These are phyloP conservation scores for Clitopilus hobsonii DNA, from an alignment of 768 basidiomycete species.

Conservation along the genomic window DNA sequence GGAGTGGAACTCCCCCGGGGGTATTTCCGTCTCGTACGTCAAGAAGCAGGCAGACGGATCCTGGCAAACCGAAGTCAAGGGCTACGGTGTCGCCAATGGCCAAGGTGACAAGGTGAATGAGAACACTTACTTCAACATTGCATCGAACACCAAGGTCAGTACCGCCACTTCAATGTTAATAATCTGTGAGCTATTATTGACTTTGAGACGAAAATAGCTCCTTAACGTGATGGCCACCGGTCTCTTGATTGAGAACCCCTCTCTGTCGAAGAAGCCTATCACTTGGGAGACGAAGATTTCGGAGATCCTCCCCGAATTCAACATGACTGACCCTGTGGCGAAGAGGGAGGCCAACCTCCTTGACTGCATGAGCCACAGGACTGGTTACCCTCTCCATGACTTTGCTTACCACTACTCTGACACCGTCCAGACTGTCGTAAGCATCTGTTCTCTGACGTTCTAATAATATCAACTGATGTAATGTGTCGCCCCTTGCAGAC, in stretches of 20 bases:
- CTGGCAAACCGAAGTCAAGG: constrained; percentile 14
- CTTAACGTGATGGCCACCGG: constrained; percentile 19
- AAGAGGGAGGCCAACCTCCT: constrained; percentile 14
- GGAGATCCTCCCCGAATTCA: constrained; percentile 19
- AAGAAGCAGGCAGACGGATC: constrained; percentile 3
- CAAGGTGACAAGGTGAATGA: constrained; percentile 1
- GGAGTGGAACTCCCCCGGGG: constrained; percentile 10
- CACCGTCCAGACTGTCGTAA: constrained; percentile 4
- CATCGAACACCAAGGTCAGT: constrained; percentile 14
- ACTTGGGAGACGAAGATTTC: constrained; percentile 18
- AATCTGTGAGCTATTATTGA: background rate
- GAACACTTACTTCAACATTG: constrained; percentile 7
- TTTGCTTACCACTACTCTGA: constrained; percentile 10
- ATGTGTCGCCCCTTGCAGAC: constrained; percentile 7
- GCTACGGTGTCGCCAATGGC: constrained; percentile 8
- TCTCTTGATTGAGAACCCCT: constrained; percentile 20
- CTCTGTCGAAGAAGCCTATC: constrained; percentile 14
- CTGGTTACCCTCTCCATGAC: constrained; percentile 18
- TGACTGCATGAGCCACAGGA: constrained; percentile 24
- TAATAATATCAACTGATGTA: background rate
- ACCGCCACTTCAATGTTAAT: background rate
- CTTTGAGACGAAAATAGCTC: constrained; percentile 9
- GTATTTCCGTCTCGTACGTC: constrained; percentile 11
- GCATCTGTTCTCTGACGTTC: background rate
- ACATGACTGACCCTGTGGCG: constrained; percentile 18